phyloP scores from a whole-genome alignment of 2,329 filamentous ascomycete species.

The Microdochium bolleyi region DNA sequence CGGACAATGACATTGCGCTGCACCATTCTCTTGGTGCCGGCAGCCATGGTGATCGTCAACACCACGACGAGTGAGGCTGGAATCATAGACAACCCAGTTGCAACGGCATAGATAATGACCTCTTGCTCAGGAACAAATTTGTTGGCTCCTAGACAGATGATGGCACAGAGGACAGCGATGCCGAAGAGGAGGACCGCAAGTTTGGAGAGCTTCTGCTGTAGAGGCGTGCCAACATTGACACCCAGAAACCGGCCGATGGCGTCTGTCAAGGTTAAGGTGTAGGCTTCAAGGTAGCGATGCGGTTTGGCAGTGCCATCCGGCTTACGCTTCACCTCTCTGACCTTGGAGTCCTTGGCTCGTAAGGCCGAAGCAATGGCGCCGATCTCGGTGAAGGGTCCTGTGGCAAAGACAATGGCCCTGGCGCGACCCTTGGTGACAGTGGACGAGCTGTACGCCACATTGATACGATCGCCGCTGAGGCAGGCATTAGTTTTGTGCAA shows the following conservation, averaged over 20 bases:
- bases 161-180: constrained; percentile 59
- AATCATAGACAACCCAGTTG: constrained; percentile 51
- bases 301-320: constrained; percentile 43
- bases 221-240: constrained; percentile 60
- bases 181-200: constrained; percentile 59
- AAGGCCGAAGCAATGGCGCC: constrained; percentile 57
- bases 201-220: constrained; percentile 62
- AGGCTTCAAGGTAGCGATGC: constrained; percentile 41
- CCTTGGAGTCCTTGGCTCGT: constrained; percentile 44
- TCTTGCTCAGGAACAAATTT: constrained; percentile 43
- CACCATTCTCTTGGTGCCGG: constrained; percentile 50
- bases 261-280: constrained; percentile 43
- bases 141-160: constrained; percentile 62
- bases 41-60: constrained; percentile 58
- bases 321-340: constrained; percentile 41
- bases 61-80: constrained; percentile 56
- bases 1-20: constrained; percentile 49
- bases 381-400: constrained; percentile 54
- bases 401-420: constrained; percentile 51
- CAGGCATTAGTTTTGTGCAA: not conserved
- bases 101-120: constrained; percentile 57
- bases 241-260: constrained; percentile 57
- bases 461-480: constrained; percentile 46
- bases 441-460: constrained; percentile 54
- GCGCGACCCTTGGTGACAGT: constrained; percentile 56